Evolutionary conservation across 1,284 basidiomycete genomes (phyloP), one percentile per base, ranked within the genome.

Genomic region (Cryptococcus wingfieldii): DNA sequence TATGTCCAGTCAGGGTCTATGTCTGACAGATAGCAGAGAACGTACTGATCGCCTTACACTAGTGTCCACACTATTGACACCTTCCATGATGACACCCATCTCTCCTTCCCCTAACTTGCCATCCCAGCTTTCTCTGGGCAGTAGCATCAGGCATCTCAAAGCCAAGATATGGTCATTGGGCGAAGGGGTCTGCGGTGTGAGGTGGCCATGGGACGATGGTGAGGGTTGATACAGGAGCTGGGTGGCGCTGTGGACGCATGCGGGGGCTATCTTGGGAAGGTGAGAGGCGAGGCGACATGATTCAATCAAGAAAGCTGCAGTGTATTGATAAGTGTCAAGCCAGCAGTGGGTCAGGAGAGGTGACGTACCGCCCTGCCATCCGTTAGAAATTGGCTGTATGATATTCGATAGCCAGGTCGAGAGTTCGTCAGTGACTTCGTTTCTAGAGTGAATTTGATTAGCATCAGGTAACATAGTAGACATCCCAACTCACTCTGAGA

Each of bases 51-150:
- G 54, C 18, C 75, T 66, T 7, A 74, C 59, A 4, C 59, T 68
- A 27, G 58, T 49, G 50, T 77, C 75, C 0, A 31, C 18, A 49
- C 65, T 65, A 38, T 75, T 63, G 3, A 75, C 54, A 3, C 72
- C 75, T 25, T 65, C 59, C 70, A 76, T 73, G 19, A 77, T 56
- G 7, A 60, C 52, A 0, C 52, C 54, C 74, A 77, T 75, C 45
- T 68, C 66, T 3, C 16, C 51, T 38, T 74, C 67, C 2, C 59
- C 66, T 12, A 77, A 52, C 1, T 55, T 56, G 0, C 58, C 57
- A 46, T 68, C 70, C 71, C 69, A 72, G 5, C 54, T 25, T 2
- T 45, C 45, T 1, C 47, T 38, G 2, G 68, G 68, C 0, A 77
- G 59, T 4, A 54, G 13, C 1, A 47, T 34, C 2, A 76, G 54